These are phyloP conservation scores for Cyclocybe cylindracea DNA, from an alignment of 768 basidiomycete genomes.

Conservation along the genomic window DNA sequence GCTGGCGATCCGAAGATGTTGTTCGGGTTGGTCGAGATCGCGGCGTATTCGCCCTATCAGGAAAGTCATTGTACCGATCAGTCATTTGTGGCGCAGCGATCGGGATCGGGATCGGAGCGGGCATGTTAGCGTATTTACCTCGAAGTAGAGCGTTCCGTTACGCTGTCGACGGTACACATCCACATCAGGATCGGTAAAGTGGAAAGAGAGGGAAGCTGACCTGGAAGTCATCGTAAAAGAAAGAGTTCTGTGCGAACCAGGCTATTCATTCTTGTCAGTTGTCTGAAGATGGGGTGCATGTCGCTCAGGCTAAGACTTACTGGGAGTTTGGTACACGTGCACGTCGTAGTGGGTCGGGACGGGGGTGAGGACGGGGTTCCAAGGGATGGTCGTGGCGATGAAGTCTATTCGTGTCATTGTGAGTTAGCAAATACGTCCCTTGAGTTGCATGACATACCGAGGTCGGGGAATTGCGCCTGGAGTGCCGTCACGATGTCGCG, in stretches of 20 bases:
- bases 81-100: too few species aligned
- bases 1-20: slow-evolving; percentile 28
- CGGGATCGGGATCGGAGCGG: slow-evolving; percentile 12
- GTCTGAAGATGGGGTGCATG: background rate
- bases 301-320: slow-evolving; percentile 24
- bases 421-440: too few species aligned
- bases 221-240: slow-evolving; percentile 55
- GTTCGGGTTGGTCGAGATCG: slow-evolving; percentile 32
- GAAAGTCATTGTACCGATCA: background rate
- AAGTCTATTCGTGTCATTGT: slow-evolving; percentile 41
- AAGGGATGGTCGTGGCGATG: slow-evolving; percentile 52
- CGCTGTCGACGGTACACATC: slow-evolving; percentile 55
- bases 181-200: slow-evolving; percentile 32
- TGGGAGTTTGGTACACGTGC: slow-evolving; percentile 59
- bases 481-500: slow-evolving; percentile 45
- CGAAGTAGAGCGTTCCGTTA: slow-evolving; percentile 53
- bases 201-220: slow-evolving; percentile 15
- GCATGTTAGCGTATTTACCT: slow-evolving; percentile 49
- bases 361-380: slow-evolving; percentile 46
- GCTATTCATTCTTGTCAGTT: slow-evolving; percentile 19
- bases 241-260: slow-evolving; percentile 44
- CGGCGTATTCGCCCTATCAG: slow-evolving; percentile 5
- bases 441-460: slow-evolving; percentile 39
- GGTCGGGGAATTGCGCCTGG: slow-evolving; percentile 47
- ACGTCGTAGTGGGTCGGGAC: slow-evolving; percentile 55